Conservation (phyloP, 2,329 filamentous ascomycete species). For the Nemania sp. region DNA sequence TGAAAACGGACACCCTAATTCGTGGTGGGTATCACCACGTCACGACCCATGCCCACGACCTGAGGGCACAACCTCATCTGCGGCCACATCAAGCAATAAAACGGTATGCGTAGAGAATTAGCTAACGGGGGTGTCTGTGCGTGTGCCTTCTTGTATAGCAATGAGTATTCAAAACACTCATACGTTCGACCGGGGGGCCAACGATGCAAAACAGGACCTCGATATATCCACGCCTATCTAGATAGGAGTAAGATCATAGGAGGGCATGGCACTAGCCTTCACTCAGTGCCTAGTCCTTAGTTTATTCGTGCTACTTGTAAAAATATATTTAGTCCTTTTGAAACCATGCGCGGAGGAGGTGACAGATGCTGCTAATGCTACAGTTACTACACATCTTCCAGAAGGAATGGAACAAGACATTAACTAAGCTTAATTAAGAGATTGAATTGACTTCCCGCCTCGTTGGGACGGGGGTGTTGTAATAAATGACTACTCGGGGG, state of each 20-base stretch:
- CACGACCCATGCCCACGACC: no score
- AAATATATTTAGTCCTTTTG: not conserved
- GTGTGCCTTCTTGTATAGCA: no score
- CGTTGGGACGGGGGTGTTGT: not conserved
- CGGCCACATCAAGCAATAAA: no score
- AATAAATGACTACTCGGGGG: not conserved
- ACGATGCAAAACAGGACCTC: no score
- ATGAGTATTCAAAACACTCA: no score
- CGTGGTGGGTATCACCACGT: not conserved
- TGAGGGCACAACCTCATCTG: no score
- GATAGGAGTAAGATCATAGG: not conserved
- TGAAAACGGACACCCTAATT: not conserved
- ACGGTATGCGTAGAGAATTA: no score
- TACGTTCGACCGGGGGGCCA: no score
- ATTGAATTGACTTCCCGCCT: not conserved
- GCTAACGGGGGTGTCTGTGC: no score
- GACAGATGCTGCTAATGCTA: not conserved
- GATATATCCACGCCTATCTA: not conserved
- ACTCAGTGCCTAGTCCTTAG: not conserved
- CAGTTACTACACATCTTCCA: not conserved
- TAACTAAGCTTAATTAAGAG: not conserved
- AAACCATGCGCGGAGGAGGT: not conserved
- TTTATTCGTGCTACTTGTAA: not conserved
- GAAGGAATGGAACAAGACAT: not conserved
- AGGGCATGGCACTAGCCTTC: not conserved